Evolutionary conservation across 768 basidiomycete genomes (phyloP).

Genomic region (Mycena belliarum): DNA sequence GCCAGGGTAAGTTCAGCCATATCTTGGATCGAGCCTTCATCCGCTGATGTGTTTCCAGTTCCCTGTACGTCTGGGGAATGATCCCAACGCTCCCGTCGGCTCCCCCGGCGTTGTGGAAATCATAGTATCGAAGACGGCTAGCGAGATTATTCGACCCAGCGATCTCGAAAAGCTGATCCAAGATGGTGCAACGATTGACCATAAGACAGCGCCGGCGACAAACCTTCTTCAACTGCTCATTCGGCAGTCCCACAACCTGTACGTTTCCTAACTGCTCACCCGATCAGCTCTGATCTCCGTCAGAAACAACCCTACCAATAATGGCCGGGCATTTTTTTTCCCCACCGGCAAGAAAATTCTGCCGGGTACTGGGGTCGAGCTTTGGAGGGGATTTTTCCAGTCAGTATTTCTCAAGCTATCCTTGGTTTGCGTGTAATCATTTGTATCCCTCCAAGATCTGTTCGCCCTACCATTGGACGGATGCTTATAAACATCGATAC

Average conservation of each 20-base stretch:
- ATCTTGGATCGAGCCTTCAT: background rate
- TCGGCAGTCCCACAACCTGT: constrained; percentile 49
- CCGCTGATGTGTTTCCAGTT: constrained; percentile 29
- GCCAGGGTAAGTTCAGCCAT: constrained; percentile 20
- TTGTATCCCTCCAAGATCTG: constrained; percentile 34
- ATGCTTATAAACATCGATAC: constrained; percentile 51
- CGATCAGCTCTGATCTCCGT: background rate
- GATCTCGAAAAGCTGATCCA: constrained; percentile 29
- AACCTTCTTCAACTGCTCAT: constrained; percentile 53
- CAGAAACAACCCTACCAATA: constrained; percentile 45
- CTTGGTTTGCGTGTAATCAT: background rate
- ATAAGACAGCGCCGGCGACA: constrained; percentile 36
- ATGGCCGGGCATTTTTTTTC: constrained; percentile 46
- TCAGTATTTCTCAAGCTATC: constrained; percentile 27
- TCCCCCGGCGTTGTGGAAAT: constrained; percentile 33
- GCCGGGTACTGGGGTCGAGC: constrained; percentile 37
- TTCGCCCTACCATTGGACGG: constrained; percentile 41
- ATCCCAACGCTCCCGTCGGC: constrained; percentile 15
- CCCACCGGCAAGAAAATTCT: constrained; percentile 5
- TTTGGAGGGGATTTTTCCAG: constrained; percentile 55
- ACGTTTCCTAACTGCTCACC: constrained; percentile 18
- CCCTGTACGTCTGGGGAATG: constrained; percentile 34
- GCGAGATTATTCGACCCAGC: constrained; percentile 37
- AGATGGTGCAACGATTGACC: constrained; percentile 16
- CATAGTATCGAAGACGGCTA: constrained; percentile 38